Evolutionary conservation across 2,329 filamentous ascomycete species (phyloP).

Genomic region (Elsinoe arachidis): DNA sequence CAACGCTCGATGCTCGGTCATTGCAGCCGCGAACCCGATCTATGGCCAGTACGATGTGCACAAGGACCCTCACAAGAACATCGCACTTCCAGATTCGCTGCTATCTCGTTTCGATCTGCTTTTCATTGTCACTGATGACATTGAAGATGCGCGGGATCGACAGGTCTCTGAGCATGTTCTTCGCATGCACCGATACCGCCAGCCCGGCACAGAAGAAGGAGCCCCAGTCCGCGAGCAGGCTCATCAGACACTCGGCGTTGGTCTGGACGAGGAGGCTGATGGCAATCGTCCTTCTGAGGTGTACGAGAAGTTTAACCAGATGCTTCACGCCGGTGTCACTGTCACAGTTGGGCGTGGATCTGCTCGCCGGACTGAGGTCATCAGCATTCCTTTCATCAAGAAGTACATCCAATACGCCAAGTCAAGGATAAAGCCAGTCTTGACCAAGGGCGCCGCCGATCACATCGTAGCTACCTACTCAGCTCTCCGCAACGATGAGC

Average conservation of each 20-base stretch:
- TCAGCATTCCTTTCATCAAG: constrained; percentile 97
- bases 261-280: constrained; percentile 66
- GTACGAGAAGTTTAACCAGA: constrained; percentile 91
- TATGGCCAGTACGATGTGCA: constrained; percentile 98
- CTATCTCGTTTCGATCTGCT: constrained; percentile 97
- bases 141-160: constrained; percentile 85
- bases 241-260: constrained; percentile 77
- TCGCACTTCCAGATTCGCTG: constrained; percentile 89
- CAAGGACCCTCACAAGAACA: constrained; percentile 98
- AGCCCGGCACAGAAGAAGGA: constrained; percentile 86
- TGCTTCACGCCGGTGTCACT: constrained; percentile 88
- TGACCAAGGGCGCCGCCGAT: constrained; percentile 85
- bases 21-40: constrained; percentile 93
- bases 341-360: constrained; percentile 64
- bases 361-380: constrained; percentile 70
- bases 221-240: constrained; percentile 84
- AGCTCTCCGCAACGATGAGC: constrained; percentile 86
- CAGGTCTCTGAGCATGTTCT: constrained; percentile 93
- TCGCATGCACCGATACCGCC: constrained; percentile 92
- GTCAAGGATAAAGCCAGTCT: constrained; percentile 74
- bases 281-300: constrained; percentile 76
- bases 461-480: constrained; percentile 89
- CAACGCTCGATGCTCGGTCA: constrained; percentile 91
- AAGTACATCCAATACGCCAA: constrained; percentile 99
- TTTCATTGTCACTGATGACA: constrained; percentile 96